Base-by-base conservation (phyloP, 1,139 yeast genomes). In the Pichia sp. region DNA sequence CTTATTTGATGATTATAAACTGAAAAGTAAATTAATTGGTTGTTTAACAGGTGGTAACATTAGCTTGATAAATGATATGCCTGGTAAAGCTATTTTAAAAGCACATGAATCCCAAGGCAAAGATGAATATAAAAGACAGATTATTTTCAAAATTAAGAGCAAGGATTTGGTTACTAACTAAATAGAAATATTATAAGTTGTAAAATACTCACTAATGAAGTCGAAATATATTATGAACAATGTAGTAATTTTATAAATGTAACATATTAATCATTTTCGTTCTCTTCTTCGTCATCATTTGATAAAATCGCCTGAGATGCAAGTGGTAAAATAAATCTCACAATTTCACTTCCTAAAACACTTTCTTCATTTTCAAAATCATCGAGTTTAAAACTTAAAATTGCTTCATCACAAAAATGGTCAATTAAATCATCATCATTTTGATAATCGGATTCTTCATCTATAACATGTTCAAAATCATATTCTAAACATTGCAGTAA, bases 401-500 rank as follows among this genome's bases (percentile, higher is more conserved):
- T 51, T 7, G 55, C 59, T 1, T 60, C 62, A 36, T 54, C 55
- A 37, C 58, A 52, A 45, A 54, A 54, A 20, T 51, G 49, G 6
- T 40, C 49, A 22, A 55, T 27, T 12, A 55, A 40, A 32, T 58
- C 61, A 42, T 62, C 58, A 40, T 53, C 59, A 39, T 30, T 40
- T 30, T 50, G 47, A 35, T 56, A 53, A 40, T 60, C 62, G 10
- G 50, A 55, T 11, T 52, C 54, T n/a, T 53, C 59, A 39, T 53
- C 56, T 28, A 59, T 35, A 3, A 35, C 44, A 30, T 57, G 54
- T 39, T 64, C 67, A 45, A 61, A 62, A 37, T 61, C 59, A 40
- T 61, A 63, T 46, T 64, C 68, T 12, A 64, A 41, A 25, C 54
- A 59, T 47, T 64, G 68, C 16, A 64, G 45, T 28, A 63, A 41